Evolutionary conservation across 2,329 filamentous ascomycete genomes (phyloP).

Genomic region (Cytospora schulzeri): DNA sequence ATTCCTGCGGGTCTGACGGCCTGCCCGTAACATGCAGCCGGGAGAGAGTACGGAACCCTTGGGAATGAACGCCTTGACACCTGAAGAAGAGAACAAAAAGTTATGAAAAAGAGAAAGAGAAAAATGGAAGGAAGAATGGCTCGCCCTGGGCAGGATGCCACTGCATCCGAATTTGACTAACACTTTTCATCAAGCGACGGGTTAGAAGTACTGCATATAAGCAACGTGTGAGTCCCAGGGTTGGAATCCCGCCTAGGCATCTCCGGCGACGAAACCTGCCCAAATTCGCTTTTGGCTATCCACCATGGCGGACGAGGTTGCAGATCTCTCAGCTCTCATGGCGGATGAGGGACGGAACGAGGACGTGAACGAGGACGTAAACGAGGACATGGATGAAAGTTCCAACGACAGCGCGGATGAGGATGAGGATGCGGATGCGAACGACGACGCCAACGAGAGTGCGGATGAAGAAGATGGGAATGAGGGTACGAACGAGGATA

Average conservation of each 20-base stretch:
- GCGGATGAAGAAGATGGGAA: too few species aligned
- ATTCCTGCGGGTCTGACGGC: neutral
- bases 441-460: neutral
- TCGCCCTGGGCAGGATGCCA: neutral
- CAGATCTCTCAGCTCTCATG: neutral
- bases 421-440: neutral
- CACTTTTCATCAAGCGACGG: neutral
- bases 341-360: neutral
- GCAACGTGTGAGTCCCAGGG: neutral
- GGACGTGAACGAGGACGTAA: neutral
- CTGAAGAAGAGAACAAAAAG: too few species aligned
- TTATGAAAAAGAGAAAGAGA: neutral
- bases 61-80: neutral
- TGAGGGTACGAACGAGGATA: neutral
- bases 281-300: neutral
- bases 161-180: neutral
- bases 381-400: neutral
- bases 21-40: neutral
- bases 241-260: neutral
- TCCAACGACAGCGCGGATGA: neutral
- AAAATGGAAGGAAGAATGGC: neutral
- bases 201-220: neutral
- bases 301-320: neutral
- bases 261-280: neutral
- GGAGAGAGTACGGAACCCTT: neutral